A percentile compares a stretch with the other conserved stretches of the same genome.
phyloP scores from a whole-genome alignment of 805 yeast genomes.

The Metschnikowia borealis region DNA sequence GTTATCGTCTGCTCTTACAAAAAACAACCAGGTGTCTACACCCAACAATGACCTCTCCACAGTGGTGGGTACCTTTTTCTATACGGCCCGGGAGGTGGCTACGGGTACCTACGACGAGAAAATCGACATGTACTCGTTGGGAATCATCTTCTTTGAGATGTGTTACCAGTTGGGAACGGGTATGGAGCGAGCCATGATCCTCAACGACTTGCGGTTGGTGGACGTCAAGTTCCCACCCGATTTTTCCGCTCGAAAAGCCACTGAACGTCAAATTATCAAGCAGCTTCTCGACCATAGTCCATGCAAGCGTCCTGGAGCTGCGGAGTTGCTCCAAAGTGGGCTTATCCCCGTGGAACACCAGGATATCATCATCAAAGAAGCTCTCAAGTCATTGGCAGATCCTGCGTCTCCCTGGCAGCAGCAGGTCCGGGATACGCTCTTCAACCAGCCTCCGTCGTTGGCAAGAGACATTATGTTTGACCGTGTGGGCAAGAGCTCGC shows the following conservation, averaged over 20 bases:
- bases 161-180: constrained; percentile 78
- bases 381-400: constrained; percentile 77
- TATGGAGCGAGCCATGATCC: constrained; percentile 82
- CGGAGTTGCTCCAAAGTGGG: constrained; percentile 71
- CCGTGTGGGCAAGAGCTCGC: constrained; percentile 29
- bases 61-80: constrained; percentile 89
- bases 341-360: constrained; percentile 84
- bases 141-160: constrained; percentile 96
- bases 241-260: constrained; percentile 50
- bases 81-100: constrained; percentile 86
- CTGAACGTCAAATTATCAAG: constrained; percentile 65
- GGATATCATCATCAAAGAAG: constrained; percentile 85
- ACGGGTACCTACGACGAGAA: constrained; percentile 84
- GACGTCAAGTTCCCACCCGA: constrained; percentile 67
- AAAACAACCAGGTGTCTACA: constrained; percentile 36
- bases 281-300: constrained; percentile 78
- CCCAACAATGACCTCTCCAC: constrained; percentile 75
- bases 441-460: constrained; percentile 77
- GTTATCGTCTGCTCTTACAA: constrained; percentile 33
- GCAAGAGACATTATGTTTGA: constrained; percentile 87
- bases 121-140: constrained; percentile 93
- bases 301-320: constrained; percentile 72
- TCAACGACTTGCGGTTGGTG: constrained; percentile 59
- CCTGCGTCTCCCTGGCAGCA: constrained; percentile 93
- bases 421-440: constrained; percentile 82